Base-by-base conservation (phyloP, 1,139 yeast species). In the Yamadazyma sp. region DNA sequence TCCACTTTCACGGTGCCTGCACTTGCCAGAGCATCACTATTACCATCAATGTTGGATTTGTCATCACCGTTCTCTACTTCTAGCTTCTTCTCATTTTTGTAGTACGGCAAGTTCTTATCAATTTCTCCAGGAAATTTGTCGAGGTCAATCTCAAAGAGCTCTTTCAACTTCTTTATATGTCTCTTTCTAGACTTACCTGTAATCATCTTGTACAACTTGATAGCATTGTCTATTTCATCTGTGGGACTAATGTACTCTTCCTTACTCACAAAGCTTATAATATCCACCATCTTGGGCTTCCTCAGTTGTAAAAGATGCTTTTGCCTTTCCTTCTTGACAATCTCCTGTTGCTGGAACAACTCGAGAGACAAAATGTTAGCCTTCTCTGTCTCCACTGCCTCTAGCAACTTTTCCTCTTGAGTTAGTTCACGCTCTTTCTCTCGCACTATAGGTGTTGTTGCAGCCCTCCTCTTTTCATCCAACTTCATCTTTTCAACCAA, bases 381-480 rank as follows among this genome's bases (percentile, higher is more conserved):
- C 54, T 76, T 73, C 58, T 92, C 98, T 0, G 97, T 94, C 49
- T 83, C 86, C 33, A 81, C 70, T 0, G 98, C 97, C 54, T 89
- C 95, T 10, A 76, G 83, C 37, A 92, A 64, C 41, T 90, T 71
- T 56, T 92, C 96, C 45, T 84, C 96, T 52, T 92, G 95, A 0
- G 98, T 89, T 56, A 86, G 56, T 47, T 76, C 81, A 12, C 69
- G 67, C 38, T 74, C 73, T 42, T 58, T 60, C 48, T 59, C 64
- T 39, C 73, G 58, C 47, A 61, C 68, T 26, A 67, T 65, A 0
- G 80, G 80, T 1, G 65, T 62, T 17, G 58, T 57, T 5, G 64
- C 54, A 18, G 82, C 83, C 43, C 86, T 73, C 47, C 86, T 73
- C 35, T 75, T 76, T 57, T 88, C 96, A 42, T 80, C 82, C 48